These are phyloP conservation scores for Pelomyxa schiedti DNA, from an alignment of 78 protist species.

Conservation along the genomic window DNA sequence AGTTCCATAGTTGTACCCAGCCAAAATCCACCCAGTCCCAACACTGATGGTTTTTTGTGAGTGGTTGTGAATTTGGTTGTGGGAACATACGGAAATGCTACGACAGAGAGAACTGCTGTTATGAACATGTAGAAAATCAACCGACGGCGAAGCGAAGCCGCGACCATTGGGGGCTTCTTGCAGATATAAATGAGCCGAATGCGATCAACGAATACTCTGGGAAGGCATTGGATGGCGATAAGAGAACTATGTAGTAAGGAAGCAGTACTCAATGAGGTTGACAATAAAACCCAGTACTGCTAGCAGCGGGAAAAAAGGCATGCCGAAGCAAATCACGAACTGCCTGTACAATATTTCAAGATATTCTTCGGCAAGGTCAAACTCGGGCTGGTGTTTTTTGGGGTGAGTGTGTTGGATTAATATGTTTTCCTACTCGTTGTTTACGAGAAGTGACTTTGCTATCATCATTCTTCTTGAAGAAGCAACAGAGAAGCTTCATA, in stretches of 20 bases:
- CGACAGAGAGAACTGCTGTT: too few species aligned
- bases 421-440: neutral
- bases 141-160: too few species aligned
- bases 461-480: neutral
- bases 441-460: neutral
- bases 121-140: too few species aligned
- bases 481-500: neutral
- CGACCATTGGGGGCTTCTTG: too few species aligned
- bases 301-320: slow-evolving; percentile 32
- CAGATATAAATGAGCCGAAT: too few species aligned
- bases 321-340: slow-evolving; percentile 33
- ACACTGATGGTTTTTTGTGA: too few species aligned
- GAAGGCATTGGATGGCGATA: too few species aligned
- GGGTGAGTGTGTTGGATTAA: neutral
- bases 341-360: slow-evolving; percentile 36
- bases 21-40: too few species aligned
- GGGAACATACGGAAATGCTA: too few species aligned
- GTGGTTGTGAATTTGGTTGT: too few species aligned
- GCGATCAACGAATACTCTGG: too few species aligned
- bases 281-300: slow-evolving; percentile 24
- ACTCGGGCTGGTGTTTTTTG: neutral
- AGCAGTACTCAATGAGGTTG: slow-evolving; percentile 23
- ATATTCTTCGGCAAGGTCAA: slow-evolving; percentile 46
- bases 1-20: too few species aligned
- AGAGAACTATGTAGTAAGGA: slow-evolving; percentile 10